Evolutionary conservation across 331 rosid species (phyloP), one percentile per base, ranked within the genome.

Genomic region (Pyrus hybrid): DNA sequence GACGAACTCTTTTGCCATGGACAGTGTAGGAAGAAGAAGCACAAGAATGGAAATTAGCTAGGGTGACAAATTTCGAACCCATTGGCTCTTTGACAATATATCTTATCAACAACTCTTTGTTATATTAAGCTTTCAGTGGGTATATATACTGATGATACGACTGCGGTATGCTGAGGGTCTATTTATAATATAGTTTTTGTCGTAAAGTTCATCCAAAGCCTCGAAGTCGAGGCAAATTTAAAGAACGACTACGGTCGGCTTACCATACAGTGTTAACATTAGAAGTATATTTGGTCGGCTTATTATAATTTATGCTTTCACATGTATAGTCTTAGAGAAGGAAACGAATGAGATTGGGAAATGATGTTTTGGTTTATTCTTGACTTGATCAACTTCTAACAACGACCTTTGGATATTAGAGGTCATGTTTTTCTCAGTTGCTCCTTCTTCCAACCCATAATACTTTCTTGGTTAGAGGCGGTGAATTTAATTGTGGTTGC

Each of bases 201-300:
- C 14, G 45, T 21, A 22, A 23, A 14, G 2, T 47, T 33, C 76
- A 58, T 60, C 57, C 37, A 17, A 72, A 72, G 41, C 66, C 26
- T 22, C 57, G 37, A 72, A 60, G 16, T 35, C 35, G 25, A 37
- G 57, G 41, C 57, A 68, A 68, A 66, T 11, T 68, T 68, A 57
- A 35, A 60, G 58, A 72, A 41, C 68, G 76, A 47, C 68, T 17
- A 16, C 12, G 57, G 76, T 37, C 76, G 68, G 68, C 76, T 32
- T 60, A 7, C 5, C 29, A 6, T 25, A 63, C 37, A 16, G 14
- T 28, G 37, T 29, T 63, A 25, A 33, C 21, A 63, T 26, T 29
- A 61, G 1, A 13, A 6, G 23, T 56, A 56, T 6, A n/a, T 61
- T 5, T 26, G 22, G 67, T 63, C 22, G 67, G 67, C 22, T 26